Evolutionary conservation across 2,329 filamentous ascomycete species (phyloP).

Genomic region (Penicillium sclerotigenum): DNA sequence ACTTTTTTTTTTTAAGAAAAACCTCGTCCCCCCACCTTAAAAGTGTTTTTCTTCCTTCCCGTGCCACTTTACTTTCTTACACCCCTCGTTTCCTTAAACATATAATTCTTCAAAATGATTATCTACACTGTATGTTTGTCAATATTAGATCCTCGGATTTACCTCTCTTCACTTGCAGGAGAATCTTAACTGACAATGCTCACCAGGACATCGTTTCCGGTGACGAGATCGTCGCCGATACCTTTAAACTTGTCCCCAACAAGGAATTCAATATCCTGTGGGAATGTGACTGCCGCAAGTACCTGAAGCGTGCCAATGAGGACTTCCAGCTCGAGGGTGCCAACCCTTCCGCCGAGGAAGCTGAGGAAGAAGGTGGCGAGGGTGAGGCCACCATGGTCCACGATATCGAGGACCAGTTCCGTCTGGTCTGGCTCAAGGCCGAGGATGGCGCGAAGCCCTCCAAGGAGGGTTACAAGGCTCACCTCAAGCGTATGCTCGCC

Average conservation of each 20-base stretch:
- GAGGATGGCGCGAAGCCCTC: slow-evolving; percentile 49
- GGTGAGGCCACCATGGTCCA: slow-evolving; percentile 69
- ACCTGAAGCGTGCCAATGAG: slow-evolving; percentile 68
- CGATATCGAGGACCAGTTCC: slow-evolving; percentile 91
- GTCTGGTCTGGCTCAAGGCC: slow-evolving; percentile 61
- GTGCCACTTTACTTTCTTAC: slow-evolving; percentile 23
- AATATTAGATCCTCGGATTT: not conserved
- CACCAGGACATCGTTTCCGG: slow-evolving; percentile 78
- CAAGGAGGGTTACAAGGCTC: slow-evolving; percentile 79
- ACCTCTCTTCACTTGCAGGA: not conserved
- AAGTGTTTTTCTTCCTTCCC: slow-evolving; percentile 27
- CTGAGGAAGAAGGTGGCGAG: slow-evolving; percentile 67
- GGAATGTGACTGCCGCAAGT: slow-evolving; percentile 90
- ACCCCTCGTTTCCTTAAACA: slow-evolving; percentile 14
- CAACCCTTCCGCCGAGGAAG: slow-evolving; percentile 92
- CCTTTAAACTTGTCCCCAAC: slow-evolving; percentile 61
- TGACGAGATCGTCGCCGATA: slow-evolving; percentile 97
- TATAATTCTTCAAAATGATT: slow-evolving; percentile 60
- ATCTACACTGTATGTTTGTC: slow-evolving; percentile 61
- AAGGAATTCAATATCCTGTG: slow-evolving; percentile 77
- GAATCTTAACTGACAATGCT: slow-evolving; percentile 13
- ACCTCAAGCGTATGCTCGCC: slow-evolving; percentile 72
- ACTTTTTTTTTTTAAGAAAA: slow-evolving; percentile 16
- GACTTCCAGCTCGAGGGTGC: slow-evolving; percentile 67
- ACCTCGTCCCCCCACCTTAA: slow-evolving; percentile 30